Evolutionary conservation across 192 early-diverging fungal species (phyloP), one percentile per base, ranked within the genome.

Genomic region (Dissophora globulifera): DNA sequence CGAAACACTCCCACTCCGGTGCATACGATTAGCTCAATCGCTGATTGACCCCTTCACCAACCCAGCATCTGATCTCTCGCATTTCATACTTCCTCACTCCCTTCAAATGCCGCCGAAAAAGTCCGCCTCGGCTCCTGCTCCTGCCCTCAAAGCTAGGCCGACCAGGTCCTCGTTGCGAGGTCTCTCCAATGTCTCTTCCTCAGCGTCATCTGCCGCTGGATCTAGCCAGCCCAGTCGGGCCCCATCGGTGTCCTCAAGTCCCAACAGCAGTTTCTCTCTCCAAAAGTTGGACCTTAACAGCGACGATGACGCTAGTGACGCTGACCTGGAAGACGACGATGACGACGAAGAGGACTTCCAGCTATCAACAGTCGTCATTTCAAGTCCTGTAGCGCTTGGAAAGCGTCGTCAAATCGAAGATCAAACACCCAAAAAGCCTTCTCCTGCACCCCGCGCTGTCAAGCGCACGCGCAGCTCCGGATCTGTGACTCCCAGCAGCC

Each of bases 91-190:
- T n/a, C n/a, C n/a, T 41, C 45, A 50, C 32, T 50, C 42, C 25
- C 20, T 17, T 25, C 26, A 6, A 4, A 76, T 76, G 72, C 63
- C 72, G 11, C 72, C 72, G 32, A 76, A 76, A 55, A 76, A 67
- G 63, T n/a, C 51, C 20, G n/a, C 57, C 16, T 22, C 56, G 19
- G 45, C 32, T 19, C 27, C 47, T 25, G 46, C 12, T n/a, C n/a
- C 47, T 13, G 35, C 13, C 35, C 6, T 13, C 35, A 33, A 49
- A 13, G 15, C 56, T 2, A 58, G 62, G 22, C 16, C 50, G 17
- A 60, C 49, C 13, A 62, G 70, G 41, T 27, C 62, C 20, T 42
- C 66, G 12, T 32, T 38, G 27, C 62, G 56, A 35, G 53, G 48
- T 27, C 62, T 30, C 7, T 58, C 56, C 17, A 23, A 41, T 12